Evolutionary conservation across 257 asterid species (phyloP).

Genomic region (Sherardia arvensis): DNA sequence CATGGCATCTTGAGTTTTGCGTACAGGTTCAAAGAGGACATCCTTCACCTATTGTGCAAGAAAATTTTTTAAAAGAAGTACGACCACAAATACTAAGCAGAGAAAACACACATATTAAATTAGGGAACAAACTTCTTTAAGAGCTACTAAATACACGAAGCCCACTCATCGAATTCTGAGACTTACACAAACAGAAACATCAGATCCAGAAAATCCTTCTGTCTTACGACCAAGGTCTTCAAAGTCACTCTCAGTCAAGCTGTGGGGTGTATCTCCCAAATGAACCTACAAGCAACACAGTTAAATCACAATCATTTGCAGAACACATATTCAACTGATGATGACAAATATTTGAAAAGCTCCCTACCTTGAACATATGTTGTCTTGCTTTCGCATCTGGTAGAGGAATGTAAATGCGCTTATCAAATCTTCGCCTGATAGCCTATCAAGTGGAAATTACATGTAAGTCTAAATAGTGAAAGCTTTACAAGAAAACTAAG

Average conservation of each 20-base stretch:
- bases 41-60: slow-evolving; percentile 67
- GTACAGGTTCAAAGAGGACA: slow-evolving; percentile 91
- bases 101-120: neutral
- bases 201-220: slow-evolving; percentile 55
- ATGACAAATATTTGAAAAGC: neutral
- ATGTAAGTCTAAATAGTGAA: neutral
- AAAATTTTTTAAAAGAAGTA: neutral
- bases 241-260: slow-evolving; percentile 37
- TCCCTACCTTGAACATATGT: slow-evolving; percentile 88
- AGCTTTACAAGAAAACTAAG: neutral
- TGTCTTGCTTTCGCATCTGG: slow-evolving; percentile 92
- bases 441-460: slow-evolving; percentile 36
- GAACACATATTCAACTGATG: neutral
- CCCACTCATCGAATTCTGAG: neutral
- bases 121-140: neutral
- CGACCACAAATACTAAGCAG: neutral
- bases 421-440: slow-evolving; percentile 87
- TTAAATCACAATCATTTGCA: neutral
- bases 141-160: neutral
- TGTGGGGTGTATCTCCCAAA: slow-evolving; percentile 50
- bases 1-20: slow-evolving; percentile 97
- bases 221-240: slow-evolving; percentile 37
- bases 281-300: slow-evolving; percentile 27
- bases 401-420: slow-evolving; percentile 93
- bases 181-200: slow-evolving; percentile 48